These are phyloP conservation scores for Bacidia gigantensis DNA, from an alignment of 495 filamentous ascomycete species.

Conservation along the genomic window DNA sequence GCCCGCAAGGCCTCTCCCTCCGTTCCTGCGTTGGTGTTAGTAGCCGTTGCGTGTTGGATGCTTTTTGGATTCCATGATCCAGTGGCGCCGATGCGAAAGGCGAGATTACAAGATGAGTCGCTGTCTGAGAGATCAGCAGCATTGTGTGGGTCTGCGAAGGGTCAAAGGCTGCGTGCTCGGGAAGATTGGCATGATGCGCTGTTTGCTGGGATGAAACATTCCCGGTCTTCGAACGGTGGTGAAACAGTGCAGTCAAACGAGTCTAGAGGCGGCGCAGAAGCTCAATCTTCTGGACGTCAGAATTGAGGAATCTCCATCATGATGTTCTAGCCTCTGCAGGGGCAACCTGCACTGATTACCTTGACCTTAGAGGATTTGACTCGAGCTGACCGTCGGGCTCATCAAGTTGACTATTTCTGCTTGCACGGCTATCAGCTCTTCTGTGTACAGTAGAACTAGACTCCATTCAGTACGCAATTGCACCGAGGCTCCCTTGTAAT, in stretches of 20 bases:
- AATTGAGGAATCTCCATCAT: no score
- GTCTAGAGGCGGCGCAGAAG: background rate
- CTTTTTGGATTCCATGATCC: background rate
- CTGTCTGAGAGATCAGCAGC: background rate
- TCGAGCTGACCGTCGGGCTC: no score
- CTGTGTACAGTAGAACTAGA: no score
- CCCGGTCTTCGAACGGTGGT: background rate
- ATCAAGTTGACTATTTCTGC: no score
- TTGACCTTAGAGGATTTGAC: no score
- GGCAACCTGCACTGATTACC: no score
- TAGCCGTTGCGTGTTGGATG: background rate
- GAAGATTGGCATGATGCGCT: background rate
- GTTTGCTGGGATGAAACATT: background rate
- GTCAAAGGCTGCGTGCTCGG: background rate
- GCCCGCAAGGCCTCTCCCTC: background rate
- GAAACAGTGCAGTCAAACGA: background rate
- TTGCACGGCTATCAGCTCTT: no score
- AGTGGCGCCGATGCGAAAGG: background rate
- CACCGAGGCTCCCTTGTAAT: no score
- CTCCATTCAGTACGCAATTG: no score
- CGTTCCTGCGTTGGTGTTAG: background rate
- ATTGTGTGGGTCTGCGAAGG: background rate
- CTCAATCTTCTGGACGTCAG: no score
- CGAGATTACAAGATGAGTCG: background rate
- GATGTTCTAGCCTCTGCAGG: no score